These are phyloP conservation scores for Backusella morwellensis DNA, from an alignment of 192 early-diverging fungal species.

Conservation along the genomic window DNA sequence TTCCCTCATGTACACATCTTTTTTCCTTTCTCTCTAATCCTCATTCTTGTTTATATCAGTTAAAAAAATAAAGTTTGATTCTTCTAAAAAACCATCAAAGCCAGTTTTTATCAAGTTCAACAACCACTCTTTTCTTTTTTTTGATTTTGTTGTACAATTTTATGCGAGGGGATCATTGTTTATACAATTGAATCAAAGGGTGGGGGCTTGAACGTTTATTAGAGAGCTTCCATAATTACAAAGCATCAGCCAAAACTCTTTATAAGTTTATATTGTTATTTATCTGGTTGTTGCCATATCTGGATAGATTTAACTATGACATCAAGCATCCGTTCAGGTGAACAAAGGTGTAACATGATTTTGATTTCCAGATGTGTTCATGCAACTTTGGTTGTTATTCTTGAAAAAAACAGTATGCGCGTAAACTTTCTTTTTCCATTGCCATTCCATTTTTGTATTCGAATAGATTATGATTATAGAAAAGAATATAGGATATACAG, in stretches of 20 bases:
- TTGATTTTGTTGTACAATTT: background rate
- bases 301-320: background rate
- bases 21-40: background rate
- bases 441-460: background rate
- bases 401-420: no score
- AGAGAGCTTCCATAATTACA: background rate
- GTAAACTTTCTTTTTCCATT: background rate
- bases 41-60: background rate
- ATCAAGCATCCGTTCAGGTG: background rate
- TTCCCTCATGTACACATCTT: background rate
- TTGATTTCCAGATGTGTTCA: background rate
- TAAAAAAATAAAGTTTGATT: conserved; percentile 1
- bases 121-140: background rate
- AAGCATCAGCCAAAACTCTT: background rate
- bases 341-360: background rate
- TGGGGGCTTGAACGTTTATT: background rate
- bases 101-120: background rate
- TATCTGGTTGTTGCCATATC: background rate
- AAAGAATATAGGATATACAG: no score
- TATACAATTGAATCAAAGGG: background rate
- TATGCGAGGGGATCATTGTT: background rate
- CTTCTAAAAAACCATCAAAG: background rate
- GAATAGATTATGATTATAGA: no score
- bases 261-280: background rate
- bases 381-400: background rate